Percentiles rank a stretch among this genome's conserved stretches.
These are phyloP conservation scores for Aegilops sharonensis DNA, from an alignment of 176 grass and related monocot genomes.

Conservation along the genomic window DNA sequence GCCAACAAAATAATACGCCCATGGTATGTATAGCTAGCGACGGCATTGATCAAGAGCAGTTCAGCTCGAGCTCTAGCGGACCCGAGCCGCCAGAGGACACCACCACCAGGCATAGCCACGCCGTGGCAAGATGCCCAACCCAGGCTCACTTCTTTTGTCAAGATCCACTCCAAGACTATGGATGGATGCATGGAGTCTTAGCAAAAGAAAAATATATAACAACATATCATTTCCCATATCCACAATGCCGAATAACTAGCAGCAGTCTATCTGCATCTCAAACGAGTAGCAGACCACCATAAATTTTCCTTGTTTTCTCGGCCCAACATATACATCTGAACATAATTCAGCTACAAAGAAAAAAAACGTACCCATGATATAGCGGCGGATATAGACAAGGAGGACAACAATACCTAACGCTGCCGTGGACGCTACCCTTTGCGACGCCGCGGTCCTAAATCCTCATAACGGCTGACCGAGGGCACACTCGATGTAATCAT, in stretches of 20 bases:
- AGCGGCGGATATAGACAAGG: constrained; percentile 34
- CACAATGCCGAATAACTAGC: no score
- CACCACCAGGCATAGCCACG: no score
- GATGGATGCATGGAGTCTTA: neutral
- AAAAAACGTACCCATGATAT: neutral
- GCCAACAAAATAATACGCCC: no score
- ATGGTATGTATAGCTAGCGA: no score
- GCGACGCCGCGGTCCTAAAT: neutral
- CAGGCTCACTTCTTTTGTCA: no score
- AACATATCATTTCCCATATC: no score
- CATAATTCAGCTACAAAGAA: neutral
- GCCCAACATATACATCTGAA: neutral
- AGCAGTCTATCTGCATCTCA: neutral
- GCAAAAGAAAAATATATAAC: no score
- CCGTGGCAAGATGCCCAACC: no score
- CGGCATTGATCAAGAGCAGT: no score
- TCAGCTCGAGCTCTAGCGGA: no score
- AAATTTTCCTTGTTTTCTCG: neutral
- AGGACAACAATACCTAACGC: constrained; percentile 6
- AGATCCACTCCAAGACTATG: no score
- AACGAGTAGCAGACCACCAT: neutral
- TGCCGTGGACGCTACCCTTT: neutral
- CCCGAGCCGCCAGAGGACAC: no score
- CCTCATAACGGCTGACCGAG: neutral
- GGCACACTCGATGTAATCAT: constrained; percentile 21